Conservation (phyloP, 768 basidiomycete species). For the Phylloporus arenicola region DNA sequence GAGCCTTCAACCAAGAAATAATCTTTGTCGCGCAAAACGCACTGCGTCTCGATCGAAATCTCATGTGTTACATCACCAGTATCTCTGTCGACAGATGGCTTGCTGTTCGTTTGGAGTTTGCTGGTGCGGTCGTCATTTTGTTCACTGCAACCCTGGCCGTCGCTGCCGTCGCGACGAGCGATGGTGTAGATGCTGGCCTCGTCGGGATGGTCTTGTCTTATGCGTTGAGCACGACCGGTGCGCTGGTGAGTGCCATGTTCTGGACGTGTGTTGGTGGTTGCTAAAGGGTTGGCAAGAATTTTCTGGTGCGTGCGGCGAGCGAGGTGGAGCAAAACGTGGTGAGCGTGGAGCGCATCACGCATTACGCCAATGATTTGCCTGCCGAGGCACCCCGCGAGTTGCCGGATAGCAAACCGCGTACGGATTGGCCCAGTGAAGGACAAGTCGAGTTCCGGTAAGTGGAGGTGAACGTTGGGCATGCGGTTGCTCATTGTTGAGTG, state of each 20-base stretch:
- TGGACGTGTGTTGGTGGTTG: neutral
- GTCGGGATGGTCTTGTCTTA: conserved; percentile 89
- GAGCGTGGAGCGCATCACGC: conserved; percentile 80
- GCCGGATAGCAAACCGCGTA: conserved; percentile 47
- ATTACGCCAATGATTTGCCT: conserved; percentile 65
- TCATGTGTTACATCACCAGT: conserved; percentile 70
- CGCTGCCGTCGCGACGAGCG: conserved; percentile 60
- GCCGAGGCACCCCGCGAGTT: conserved; percentile 74
- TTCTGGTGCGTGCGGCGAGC: conserved; percentile 76
- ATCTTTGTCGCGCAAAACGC: conserved; percentile 67
- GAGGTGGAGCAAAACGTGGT: conserved; percentile 92
- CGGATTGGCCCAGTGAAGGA: conserved; percentile 71
- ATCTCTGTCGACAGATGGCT: conserved; percentile 81
- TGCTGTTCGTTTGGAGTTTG: conserved; percentile 78
- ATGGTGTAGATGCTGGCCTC: conserved; percentile 73
- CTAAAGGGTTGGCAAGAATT: conserved; percentile 45
- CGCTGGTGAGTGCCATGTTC: conserved; percentile 47
- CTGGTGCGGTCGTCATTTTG: conserved; percentile 77
- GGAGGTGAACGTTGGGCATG: too few species aligned
- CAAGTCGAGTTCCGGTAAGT: conserved; percentile 66
- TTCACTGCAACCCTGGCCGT: conserved; percentile 64
- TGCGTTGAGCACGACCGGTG: conserved; percentile 75
- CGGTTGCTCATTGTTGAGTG: neutral
- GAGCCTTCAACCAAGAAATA: conserved; percentile 68
- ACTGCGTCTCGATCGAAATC: conserved; percentile 80